Evolutionary conservation across 2,329 filamentous ascomycete genomes (phyloP), one percentile per base, ranked within the genome.

Genomic region (Leptographium lundbergii): DNA sequence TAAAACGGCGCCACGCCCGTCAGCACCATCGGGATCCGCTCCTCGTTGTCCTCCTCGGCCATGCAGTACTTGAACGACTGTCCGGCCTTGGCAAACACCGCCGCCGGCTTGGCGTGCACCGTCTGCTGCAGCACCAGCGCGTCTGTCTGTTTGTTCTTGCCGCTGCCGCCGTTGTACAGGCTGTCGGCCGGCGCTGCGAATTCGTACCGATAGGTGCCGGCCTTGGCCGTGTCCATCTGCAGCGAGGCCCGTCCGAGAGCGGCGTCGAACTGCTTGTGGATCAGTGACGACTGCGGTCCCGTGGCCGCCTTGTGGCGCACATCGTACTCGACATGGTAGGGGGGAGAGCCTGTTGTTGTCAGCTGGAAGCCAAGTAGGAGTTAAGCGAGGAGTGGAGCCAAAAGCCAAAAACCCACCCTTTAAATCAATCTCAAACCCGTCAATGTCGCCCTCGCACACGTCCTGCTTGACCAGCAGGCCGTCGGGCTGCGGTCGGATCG

Each of bases 21-120:
- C 22, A 99, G 79, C 2, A 82, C 85, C 61, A 99, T 87, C 0
- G 92, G 91, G 58, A 99, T 96, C 48, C 82, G 84, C 67, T 99
- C 91, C 66, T 95, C 89, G 36, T 85, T 83, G 58, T 84, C 83
- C 56, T 87, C 81, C 66, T 96, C 89, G 54, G 91, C 85, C 70
- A 91, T 87, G 74, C 94, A 99, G 72, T 92, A 96, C 69, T 94
- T 95, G 77, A 96, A 96, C 0, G 89, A 91, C 71, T 94, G 94
- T 19, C 91, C 91, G 3, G 91, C 89, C 64, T 89, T 89, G 60
- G 81, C 79, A 68, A 99, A 99, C 6, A 81, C 78, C 4, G 91
- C 94, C 2, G 85, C 83, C 1, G 94, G 94, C 60, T 87, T 88
- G 17, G 89, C 80, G 67, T 96, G 87, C 56, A 99, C 90, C 27